These are phyloP conservation scores for Sclerotiophoma versabilis DNA, from an alignment of 2,329 filamentous ascomycete species.

Conservation along the genomic window DNA sequence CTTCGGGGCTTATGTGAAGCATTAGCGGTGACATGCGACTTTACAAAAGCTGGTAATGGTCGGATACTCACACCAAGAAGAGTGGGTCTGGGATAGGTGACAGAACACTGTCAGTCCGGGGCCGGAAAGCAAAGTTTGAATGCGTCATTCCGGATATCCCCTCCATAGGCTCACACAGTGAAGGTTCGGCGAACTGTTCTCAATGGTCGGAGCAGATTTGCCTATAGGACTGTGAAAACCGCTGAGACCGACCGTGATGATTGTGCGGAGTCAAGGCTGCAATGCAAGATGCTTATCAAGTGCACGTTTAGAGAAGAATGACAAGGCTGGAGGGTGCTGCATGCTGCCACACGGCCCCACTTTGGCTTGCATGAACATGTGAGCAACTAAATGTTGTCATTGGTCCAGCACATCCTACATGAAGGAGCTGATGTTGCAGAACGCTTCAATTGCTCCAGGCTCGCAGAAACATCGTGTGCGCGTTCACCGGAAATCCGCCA, in stretches of 20 bases:
- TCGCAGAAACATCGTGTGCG: too few species aligned
- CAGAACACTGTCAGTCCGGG: not conserved
- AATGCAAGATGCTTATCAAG: not conserved
- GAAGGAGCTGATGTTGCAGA: not conserved
- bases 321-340: not conserved
- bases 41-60: too few species aligned
- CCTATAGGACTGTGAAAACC: too few species aligned
- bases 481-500: not conserved
- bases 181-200: too few species aligned
- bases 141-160: not conserved
- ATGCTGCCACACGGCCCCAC: constrained; percentile 3
- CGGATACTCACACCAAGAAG: not conserved
- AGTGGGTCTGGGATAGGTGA: not conserved
- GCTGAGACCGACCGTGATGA: too few species aligned
- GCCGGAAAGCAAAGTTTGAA: not conserved
- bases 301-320: not conserved
- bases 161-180: not conserved
- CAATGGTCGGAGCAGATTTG: too few species aligned
- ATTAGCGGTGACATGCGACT: not conserved
- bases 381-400: not conserved
- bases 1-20: not conserved
- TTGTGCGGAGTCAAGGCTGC: too few species aligned
- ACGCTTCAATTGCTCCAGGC: too few species aligned
- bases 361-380: constrained; percentile 2
- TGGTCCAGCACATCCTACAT: not conserved